Percentiles rank a stretch among this genome's conserved stretches.
Conservation (phyloP, 2,329 filamentous ascomycete genomes). For the Cordyceps militaris region DNA sequence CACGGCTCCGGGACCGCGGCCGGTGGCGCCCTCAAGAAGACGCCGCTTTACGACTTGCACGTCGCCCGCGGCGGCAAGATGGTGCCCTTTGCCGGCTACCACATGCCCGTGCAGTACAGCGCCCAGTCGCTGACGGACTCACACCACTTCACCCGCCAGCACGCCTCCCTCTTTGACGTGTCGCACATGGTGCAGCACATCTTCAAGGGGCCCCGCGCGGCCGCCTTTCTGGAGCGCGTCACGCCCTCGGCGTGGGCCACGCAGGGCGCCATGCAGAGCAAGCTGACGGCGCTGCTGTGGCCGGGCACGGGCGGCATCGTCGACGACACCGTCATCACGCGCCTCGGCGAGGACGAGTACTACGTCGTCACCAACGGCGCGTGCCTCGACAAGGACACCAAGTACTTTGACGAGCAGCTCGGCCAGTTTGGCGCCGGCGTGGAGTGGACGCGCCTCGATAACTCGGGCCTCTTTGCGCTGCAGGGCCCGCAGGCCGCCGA, state of each 20-base stretch:
- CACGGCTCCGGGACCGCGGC: conserved; percentile 23
- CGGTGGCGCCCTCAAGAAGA: conserved; percentile 45
- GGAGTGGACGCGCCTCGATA: conserved; percentile 64
- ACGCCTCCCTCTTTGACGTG: conserved; percentile 91
- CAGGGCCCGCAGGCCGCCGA: conserved; percentile 75
- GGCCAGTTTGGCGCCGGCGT: conserved; percentile 45
- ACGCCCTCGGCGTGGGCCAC: conserved; percentile 67
- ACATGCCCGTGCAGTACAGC: conserved; percentile 87
- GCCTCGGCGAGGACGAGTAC: conserved; percentile 65
- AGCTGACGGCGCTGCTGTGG: conserved; percentile 77
- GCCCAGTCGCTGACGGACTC: conserved; percentile 72
- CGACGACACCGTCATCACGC: conserved; percentile 87
- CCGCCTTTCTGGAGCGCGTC: conserved; percentile 73
- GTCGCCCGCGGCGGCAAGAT: conserved; percentile 78
- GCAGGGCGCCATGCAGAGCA: conserved; percentile 62
- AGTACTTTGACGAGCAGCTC: conserved; percentile 67
- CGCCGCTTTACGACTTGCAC: conserved; percentile 73
- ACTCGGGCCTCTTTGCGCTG: conserved; percentile 75
- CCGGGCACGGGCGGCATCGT: conserved; percentile 80
- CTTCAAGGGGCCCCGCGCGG: conserved; percentile 72
- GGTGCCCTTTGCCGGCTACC: conserved; percentile 90
- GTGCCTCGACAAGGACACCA: conserved; percentile 80
- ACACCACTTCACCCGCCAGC: conserved; percentile 81
- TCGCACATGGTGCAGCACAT: conserved; percentile 94
- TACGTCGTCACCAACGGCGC: conserved; percentile 95